Percentiles rank a stretch among this genome's conserved stretches.
Evolutionary conservation across 257 asterid species (phyloP).

Genomic region (Solanum stenotomum): DNA sequence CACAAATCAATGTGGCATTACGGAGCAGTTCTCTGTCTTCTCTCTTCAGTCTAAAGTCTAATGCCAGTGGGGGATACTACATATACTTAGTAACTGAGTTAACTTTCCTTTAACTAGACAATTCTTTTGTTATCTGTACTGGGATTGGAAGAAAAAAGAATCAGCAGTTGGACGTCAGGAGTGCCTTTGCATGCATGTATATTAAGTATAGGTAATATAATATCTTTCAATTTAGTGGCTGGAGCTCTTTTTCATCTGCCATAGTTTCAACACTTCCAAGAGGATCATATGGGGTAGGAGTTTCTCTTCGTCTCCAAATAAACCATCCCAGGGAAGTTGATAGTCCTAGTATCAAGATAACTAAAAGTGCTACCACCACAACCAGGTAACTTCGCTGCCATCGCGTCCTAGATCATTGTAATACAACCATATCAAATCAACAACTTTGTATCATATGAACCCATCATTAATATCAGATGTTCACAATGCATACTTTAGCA

Average conservation of each 20-base stretch:
- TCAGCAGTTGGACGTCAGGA: neutral
- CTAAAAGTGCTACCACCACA: neutral
- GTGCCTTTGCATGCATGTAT: neutral
- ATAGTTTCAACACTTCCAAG: neutral
- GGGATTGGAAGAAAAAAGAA: neutral
- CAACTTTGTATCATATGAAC: neutral
- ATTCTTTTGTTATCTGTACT: neutral
- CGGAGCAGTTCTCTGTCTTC: neutral
- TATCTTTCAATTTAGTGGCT: neutral
- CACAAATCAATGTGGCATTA: neutral
- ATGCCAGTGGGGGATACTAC: too few relatives aligned
- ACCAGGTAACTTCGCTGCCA: neutral
- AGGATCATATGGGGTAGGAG: neutral
- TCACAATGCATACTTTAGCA: too few relatives aligned
- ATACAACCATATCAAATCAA: neutral
- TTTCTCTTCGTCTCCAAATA: neutral
- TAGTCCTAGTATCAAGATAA: neutral
- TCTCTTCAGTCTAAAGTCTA: neutral
- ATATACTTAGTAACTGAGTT: too few relatives aligned
- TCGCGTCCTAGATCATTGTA: neutral
- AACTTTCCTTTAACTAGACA: neutral
- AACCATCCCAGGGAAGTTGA: neutral
- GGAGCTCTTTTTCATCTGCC: neutral
- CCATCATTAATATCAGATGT: neutral
- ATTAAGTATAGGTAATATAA: neutral